Evolutionary conservation across 2,329 filamentous ascomycete species (phyloP).

Genomic region (Microcyclosporella mali): DNA sequence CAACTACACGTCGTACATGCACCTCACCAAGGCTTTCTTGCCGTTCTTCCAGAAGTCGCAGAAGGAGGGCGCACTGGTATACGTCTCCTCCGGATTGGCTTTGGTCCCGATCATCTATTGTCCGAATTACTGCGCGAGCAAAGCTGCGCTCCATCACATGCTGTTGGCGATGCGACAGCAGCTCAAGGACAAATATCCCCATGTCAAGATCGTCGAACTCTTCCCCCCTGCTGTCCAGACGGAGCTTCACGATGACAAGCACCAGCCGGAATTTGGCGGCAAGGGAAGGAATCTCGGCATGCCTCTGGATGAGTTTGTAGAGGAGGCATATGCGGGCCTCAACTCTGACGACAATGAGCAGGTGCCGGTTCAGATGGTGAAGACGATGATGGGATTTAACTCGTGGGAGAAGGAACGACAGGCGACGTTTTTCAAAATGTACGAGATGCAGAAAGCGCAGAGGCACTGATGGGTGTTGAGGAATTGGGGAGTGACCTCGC

Average conservation of each 20-base stretch:
- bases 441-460: conserved; percentile 5
- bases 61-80: conserved; percentile 38
- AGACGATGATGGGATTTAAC: conserved; percentile 39
- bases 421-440: conserved; percentile 33
- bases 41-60: conserved; percentile 44
- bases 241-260: conserved; percentile 50
- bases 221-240: conserved; percentile 53
- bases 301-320: conserved; percentile 48
- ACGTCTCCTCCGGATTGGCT: conserved; percentile 48
- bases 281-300: conserved; percentile 48
- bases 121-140: conserved; percentile 50
- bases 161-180: conserved; percentile 48
- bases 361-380: conserved; percentile 44
- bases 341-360: conserved; percentile 44
- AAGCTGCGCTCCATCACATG: conserved; percentile 52
- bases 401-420: conserved; percentile 43
- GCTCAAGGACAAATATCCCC: conserved; percentile 39
- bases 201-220: conserved; percentile 51
- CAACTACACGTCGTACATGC: conserved; percentile 47
- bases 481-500: too few relatives aligned
- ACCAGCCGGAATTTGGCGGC: conserved; percentile 45
- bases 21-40: conserved; percentile 46
- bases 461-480: background rate
- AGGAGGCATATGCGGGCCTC: conserved; percentile 45
- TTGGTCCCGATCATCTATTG: conserved; percentile 44